A percentile compares a stretch with the other conserved stretches of the same genome.
phyloP scores from a whole-genome alignment of 768 basidiomycete species.

The Boletus sp. region DNA sequence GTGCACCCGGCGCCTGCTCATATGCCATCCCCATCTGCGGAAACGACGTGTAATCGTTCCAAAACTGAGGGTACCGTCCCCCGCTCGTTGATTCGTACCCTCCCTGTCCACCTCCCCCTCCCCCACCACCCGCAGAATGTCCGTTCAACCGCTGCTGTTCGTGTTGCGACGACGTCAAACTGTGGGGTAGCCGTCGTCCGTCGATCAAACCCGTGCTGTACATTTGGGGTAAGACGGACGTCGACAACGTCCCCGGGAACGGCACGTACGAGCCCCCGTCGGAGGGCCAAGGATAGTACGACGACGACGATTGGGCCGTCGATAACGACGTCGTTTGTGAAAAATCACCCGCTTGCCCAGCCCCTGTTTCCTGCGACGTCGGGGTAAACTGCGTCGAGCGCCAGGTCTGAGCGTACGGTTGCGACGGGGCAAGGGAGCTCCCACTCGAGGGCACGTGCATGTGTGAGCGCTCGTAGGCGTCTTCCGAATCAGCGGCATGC shows the following conservation, averaged over 20 bases:
- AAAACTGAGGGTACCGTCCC: conserved; percentile 50
- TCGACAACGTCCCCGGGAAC: conserved; percentile 53
- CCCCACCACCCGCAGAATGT: conserved; percentile 10
- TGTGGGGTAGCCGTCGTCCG: conserved; percentile 36
- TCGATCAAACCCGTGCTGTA: conserved; percentile 73
- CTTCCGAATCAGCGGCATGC: conserved; percentile 42
- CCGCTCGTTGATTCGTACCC: conserved; percentile 23
- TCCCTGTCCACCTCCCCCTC: conserved; percentile 4
- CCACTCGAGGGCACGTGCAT: conserved; percentile 10
- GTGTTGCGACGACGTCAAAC: conserved; percentile 17
- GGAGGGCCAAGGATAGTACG: conserved; percentile 50
- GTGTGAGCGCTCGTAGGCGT: conserved; percentile 24
- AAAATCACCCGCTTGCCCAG: conserved; percentile 13
- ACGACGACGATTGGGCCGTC: conserved; percentile 19
- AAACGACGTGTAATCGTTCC: conserved; percentile 55
- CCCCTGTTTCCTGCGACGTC: conserved; percentile 4
- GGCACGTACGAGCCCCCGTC: conserved; percentile 34
- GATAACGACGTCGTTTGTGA: conserved; percentile 3
- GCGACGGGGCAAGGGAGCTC: conserved; percentile 6
- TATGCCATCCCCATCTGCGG: conserved; percentile 47
- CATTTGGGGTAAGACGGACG: conserved; percentile 70
- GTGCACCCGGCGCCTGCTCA: conserved; percentile 13
- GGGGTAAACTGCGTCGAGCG: conserved; percentile 26
- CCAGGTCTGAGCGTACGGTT: conserved; percentile 29
- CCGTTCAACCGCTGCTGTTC: conserved; percentile 15